Percentiles rank a stretch among this genome's conserved stretches.
These are phyloP conservation scores for Metschnikowia similis DNA, from an alignment of 805 yeast genomes.

Conservation along the genomic window DNA sequence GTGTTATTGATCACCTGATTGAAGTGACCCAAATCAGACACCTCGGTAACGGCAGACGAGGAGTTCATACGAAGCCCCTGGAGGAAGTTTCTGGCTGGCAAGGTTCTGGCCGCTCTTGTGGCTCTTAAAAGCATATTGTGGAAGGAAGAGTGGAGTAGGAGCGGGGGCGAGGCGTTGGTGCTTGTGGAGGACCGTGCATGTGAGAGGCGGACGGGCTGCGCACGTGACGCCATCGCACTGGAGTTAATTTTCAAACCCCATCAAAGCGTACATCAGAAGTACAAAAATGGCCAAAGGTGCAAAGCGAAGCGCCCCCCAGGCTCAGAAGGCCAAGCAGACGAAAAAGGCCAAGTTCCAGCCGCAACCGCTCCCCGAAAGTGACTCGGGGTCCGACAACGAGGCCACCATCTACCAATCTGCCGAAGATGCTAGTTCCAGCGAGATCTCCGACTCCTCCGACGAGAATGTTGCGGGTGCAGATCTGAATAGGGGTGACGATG, in stretches of 20 bases:
- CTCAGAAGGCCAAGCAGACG: conserved; percentile 12
- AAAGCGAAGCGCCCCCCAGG: conserved; percentile 26
- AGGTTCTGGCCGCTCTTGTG: background rate
- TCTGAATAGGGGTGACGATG: background rate
- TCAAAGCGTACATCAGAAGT: background rate
- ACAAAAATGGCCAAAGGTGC: conserved; percentile 24
- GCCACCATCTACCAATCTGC: conserved; percentile 23
- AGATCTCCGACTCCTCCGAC: conserved; percentile 12
- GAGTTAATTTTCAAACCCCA: background rate
- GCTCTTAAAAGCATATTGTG: conserved; percentile 3
- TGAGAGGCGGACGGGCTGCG: background rate
- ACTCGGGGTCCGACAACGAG: conserved; percentile 17
- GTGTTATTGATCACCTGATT: conserved; percentile 18
- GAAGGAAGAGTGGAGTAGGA: background rate
- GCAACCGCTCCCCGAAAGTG: conserved; percentile 22
- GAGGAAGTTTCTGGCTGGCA: background rate
- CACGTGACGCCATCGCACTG: conserved; percentile 21
- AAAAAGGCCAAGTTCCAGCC: conserved; percentile 22
- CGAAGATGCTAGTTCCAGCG: conserved; percentile 19
- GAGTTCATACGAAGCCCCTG: conserved; percentile 12
- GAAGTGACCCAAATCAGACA: conserved; percentile 26
- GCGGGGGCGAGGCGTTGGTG: background rate
- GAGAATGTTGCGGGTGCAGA: conserved; percentile 1
- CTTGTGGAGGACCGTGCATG: background rate
- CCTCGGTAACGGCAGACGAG: conserved; percentile 25